These are phyloP conservation scores for Trametes cubensis DNA, from an alignment of 768 basidiomycete genomes.

Conservation along the genomic window DNA sequence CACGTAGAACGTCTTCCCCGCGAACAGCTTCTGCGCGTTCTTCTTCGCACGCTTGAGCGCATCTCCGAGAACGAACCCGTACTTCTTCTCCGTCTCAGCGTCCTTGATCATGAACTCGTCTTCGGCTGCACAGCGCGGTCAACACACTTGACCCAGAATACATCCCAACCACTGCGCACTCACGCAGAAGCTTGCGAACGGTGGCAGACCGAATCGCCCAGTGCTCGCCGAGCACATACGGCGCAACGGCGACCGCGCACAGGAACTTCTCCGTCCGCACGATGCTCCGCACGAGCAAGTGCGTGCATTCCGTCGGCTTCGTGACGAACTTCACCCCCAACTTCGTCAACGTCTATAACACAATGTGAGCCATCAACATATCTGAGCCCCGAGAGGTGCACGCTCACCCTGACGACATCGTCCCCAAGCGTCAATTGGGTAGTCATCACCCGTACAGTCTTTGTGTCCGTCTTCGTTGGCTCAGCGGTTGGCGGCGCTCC, in stretches of 20 bases:
- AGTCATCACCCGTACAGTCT: slow-evolving; percentile 58
- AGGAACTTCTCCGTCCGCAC: slow-evolving; percentile 90
- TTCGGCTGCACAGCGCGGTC: slow-evolving; percentile 52
- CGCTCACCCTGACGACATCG: slow-evolving; percentile 59
- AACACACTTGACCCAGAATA: neutral
- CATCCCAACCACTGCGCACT: slow-evolving; percentile 32
- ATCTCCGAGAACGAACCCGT: slow-evolving; percentile 62
- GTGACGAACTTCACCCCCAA: slow-evolving; percentile 69
- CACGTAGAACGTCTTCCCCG: slow-evolving; percentile 71
- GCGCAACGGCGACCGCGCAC: slow-evolving; percentile 66
- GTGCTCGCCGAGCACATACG: slow-evolving; percentile 61
- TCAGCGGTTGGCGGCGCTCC: slow-evolving; percentile 1
- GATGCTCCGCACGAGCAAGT: slow-evolving; percentile 69
- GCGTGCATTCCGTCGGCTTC: slow-evolving; percentile 71
- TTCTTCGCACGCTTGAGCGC: slow-evolving; percentile 62
- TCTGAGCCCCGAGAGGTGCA: neutral
- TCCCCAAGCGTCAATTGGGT: slow-evolving; percentile 66
- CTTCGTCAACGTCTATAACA: slow-evolving; percentile 55
- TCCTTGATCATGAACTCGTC: slow-evolving; percentile 63
- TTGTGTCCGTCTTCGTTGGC: slow-evolving; percentile 19
- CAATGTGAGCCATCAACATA: slow-evolving; percentile 3
- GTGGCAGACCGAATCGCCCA: slow-evolving; percentile 71
- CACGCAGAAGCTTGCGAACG: slow-evolving; percentile 64
- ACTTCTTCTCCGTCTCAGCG: slow-evolving; percentile 62
- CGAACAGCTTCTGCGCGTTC: slow-evolving; percentile 57